phyloP scores from a whole-genome alignment of 305 asterid genomes.

The Striga hermonthica region DNA sequence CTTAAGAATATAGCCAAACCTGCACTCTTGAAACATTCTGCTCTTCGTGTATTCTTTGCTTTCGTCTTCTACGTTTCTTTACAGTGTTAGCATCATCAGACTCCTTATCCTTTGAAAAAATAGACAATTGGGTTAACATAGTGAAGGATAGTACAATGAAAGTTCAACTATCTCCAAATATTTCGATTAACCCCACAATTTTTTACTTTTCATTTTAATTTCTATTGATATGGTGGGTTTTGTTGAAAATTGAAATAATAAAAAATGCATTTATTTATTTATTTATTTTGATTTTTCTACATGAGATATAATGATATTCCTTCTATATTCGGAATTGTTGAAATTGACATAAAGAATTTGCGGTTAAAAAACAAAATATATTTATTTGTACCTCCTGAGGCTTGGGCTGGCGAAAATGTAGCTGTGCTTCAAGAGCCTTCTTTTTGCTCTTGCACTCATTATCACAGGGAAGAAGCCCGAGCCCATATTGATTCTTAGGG shows the following conservation, averaged over 20 bases:
- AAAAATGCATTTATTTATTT: no score
- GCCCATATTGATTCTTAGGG: constrained; percentile 63
- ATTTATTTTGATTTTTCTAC: no score
- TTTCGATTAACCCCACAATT: neutral
- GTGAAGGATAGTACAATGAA: neutral
- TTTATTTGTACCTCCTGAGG: constrained; percentile 47
- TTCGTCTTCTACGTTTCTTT: constrained; percentile 63
- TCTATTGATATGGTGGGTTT: neutral
- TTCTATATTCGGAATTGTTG: neutral
- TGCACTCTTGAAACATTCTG: constrained; percentile 51
- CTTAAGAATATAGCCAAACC: constrained; percentile 41
- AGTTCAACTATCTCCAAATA: neutral
- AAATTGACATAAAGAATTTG: neutral
- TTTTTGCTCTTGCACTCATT: constrained; percentile 59
- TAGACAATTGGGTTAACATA: neutral
- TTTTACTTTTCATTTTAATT: neutral
- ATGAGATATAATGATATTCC: neutral
- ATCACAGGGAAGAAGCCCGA: constrained; percentile 75
- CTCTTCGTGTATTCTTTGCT: constrained; percentile 51
- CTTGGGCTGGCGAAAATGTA: constrained; percentile 65
- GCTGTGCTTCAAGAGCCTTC: constrained; percentile 55
- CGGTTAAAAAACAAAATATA: constrained; percentile 15
- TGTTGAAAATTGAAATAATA: neutral
- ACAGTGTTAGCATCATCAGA: constrained; percentile 42
- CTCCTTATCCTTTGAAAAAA: constrained; percentile 53